These are phyloP conservation scores for Lignosus rhinocerotis DNA, from an alignment of 1,284 basidiomycete genomes.

Conservation along the genomic window DNA sequence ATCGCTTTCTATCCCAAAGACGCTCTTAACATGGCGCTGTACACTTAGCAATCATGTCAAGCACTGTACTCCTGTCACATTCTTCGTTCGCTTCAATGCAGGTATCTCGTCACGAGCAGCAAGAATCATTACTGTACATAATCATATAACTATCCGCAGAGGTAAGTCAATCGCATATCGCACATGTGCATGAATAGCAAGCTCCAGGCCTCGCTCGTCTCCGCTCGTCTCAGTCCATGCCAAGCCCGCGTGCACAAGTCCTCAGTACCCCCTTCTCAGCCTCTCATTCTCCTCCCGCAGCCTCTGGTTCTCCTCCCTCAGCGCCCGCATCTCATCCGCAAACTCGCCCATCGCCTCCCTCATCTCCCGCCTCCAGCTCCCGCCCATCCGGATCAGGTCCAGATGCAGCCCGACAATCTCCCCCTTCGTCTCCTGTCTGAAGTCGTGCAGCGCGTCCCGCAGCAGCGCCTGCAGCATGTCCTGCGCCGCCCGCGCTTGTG, in stretches of 20 bases:
- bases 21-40: neutral
- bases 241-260: too few relatives aligned
- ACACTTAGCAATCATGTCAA: neutral
- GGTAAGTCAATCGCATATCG: neutral
- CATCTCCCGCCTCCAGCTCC: slow-evolving; percentile 58
- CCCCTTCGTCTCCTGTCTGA: slow-evolving; percentile 61
- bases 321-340: slow-evolving; percentile 49
- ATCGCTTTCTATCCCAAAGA: neutral
- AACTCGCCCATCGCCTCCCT: slow-evolving; percentile 59
- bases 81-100: neutral
- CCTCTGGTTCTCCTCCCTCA: slow-evolving; percentile 45
- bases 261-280: slow-evolving; percentile 52
- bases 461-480: slow-evolving; percentile 64
- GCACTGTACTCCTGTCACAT: neutral
- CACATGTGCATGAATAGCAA: neutral
- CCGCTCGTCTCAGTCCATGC: neutral
- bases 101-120: neutral
- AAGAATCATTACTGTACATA: neutral
- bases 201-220: neutral
- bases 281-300: slow-evolving; percentile 70
- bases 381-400: slow-evolving; percentile 68
- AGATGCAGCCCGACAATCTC: slow-evolving; percentile 73
- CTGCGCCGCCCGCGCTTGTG: slow-evolving; percentile 45
- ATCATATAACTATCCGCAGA: neutral
- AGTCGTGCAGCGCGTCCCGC: slow-evolving; percentile 70